phyloP scores from a whole-genome alignment of 2,329 filamentous ascomycete genomes.

The Ophiocordyceps camponoti-leonardi region DNA sequence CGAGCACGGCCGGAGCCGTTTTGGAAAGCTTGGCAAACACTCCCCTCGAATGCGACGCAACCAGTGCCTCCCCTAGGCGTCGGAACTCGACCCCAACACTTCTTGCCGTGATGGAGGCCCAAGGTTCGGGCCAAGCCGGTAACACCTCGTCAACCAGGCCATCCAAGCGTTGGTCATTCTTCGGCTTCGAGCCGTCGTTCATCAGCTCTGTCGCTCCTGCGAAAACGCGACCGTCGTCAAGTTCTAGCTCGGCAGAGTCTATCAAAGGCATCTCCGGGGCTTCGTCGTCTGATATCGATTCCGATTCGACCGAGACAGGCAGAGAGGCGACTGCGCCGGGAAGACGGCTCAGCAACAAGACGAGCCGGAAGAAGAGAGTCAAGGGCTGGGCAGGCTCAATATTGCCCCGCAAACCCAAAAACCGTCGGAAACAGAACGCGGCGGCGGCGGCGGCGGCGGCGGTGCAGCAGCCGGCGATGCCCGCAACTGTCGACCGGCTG shows the following conservation, averaged over 20 bases:
- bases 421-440: constrained; percentile 23
- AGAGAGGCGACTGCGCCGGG: constrained; percentile 6
- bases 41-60: constrained; percentile 3
- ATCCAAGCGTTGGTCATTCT: constrained; percentile 44
- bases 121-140: constrained; percentile 16
- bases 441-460: constrained; percentile 6
- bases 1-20: constrained; percentile 56
- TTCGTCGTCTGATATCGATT: constrained; percentile 19
- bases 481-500: constrained; percentile 14
- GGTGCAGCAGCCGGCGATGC: constrained; percentile 29
- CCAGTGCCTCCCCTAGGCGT: constrained; percentile 23
- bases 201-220: constrained; percentile 25
- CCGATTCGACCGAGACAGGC: constrained; percentile 11
- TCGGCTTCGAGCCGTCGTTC: constrained; percentile 37
- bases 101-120: constrained; percentile 19
- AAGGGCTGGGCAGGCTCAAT: constrained; percentile 56
- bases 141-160: constrained; percentile 33
- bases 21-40: constrained; percentile 29
- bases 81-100: constrained; percentile 44
- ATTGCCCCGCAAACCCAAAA: constrained; percentile 44
- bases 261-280: constrained; percentile 11
- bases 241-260: constrained; percentile 26
- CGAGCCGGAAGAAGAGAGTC: constrained; percentile 46
- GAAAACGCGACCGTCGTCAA: constrained; percentile 25
- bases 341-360: constrained; percentile 16